phyloP scores from a whole-genome alignment of 108 stramenopile species.

The Nannochloropsis gaditana region DNA sequence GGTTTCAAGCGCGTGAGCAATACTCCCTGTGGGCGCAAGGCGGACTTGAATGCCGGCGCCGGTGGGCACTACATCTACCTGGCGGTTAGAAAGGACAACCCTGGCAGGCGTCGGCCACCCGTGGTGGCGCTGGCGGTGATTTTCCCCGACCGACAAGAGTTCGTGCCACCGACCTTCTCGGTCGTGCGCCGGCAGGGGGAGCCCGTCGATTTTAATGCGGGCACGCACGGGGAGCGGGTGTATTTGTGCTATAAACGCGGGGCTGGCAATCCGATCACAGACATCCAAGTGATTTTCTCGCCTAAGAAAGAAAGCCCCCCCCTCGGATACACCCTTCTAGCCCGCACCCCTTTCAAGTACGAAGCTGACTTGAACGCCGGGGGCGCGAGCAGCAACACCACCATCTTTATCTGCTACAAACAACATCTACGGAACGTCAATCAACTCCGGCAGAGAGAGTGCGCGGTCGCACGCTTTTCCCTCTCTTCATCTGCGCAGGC shows the following conservation, averaged over 20 bases:
- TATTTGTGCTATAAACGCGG: conserved; percentile 48
- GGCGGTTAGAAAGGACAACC: not conserved
- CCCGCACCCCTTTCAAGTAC: conserved; percentile 33
- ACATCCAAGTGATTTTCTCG: conserved; percentile 43
- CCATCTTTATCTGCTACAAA: conserved; percentile 40
- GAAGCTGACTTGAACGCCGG: conserved; percentile 47
- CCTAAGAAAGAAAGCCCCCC: conserved; percentile 40
- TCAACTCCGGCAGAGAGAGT: not conserved
- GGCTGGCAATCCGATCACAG: conserved; percentile 49
- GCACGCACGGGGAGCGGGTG: conserved; percentile 48
- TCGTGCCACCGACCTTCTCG: conserved; percentile 27
- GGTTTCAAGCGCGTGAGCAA: conserved; percentile 23
- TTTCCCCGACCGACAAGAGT: conserved; percentile 50
- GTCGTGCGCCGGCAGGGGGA: conserved; percentile 37
- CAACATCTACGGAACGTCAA: conserved; percentile 38
- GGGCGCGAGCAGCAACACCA: conserved; percentile 30
- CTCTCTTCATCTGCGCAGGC: not conserved
- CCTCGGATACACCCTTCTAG: conserved; percentile 38
- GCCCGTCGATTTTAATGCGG: conserved; percentile 47
- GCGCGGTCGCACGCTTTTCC: not conserved
- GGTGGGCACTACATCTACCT: conserved; percentile 35
- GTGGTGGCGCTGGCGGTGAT: conserved; percentile 45
- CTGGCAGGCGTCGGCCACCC: not conserved
- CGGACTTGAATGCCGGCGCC: conserved; percentile 34
- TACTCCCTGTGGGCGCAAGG: conserved; percentile 27